Evolutionary conservation across 306 rosid genomes (phyloP).

Genomic region (Ormosia emarginata): DNA sequence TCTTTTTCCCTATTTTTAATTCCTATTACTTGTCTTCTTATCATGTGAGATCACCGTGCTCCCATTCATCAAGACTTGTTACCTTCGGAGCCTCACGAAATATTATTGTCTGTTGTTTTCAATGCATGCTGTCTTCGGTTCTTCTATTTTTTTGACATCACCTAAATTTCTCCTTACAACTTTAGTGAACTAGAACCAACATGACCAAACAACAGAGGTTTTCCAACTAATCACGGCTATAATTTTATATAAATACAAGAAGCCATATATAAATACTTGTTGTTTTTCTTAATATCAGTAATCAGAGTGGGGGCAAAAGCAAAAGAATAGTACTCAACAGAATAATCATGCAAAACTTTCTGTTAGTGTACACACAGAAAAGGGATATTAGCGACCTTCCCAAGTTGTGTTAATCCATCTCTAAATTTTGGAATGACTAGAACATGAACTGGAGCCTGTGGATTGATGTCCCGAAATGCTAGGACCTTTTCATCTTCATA

Average conservation of each 20-base stretch:
- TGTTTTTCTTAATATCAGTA: background rate
- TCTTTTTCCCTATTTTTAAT: background rate
- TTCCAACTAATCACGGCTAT: background rate
- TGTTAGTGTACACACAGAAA: background rate
- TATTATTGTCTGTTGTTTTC: background rate
- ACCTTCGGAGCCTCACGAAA: background rate
- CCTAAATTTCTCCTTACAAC: background rate
- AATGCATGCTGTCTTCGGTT: background rate
- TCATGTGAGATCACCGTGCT: background rate
- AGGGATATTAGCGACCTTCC: slow-evolving; percentile 48
- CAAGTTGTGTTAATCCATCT: slow-evolving; percentile 81
- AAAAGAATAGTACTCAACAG: background rate
- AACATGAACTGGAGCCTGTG: slow-evolving; percentile 91
- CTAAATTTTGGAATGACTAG: slow-evolving; percentile 79
- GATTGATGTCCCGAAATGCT: slow-evolving; percentile 80
- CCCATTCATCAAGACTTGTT: background rate
- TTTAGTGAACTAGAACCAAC: background rate
- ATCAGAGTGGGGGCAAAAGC: background rate
- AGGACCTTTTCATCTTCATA: slow-evolving; percentile 75
- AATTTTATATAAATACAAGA: background rate
- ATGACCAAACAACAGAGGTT: background rate
- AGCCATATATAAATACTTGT: background rate
- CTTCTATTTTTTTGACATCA: background rate
- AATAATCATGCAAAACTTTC: background rate
- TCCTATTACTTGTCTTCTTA: background rate